Evolutionary conservation across 2,329 filamentous ascomycete genomes (phyloP), one percentile per base, ranked within the genome.

Genomic region (Pezicula neosporulosa): DNA sequence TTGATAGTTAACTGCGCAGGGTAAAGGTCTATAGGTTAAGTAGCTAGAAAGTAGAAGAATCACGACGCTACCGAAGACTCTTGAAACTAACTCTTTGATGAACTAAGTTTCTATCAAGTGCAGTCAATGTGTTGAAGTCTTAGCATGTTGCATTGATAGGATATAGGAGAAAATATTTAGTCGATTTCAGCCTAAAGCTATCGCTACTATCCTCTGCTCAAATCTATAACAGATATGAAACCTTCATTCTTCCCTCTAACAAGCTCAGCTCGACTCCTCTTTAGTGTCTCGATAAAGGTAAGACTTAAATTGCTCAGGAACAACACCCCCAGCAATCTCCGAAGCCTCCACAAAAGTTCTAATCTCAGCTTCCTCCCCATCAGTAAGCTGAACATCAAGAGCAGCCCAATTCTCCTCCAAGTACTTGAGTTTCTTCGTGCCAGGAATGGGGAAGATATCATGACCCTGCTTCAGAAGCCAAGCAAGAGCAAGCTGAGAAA

Each of bases 401-500:
- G 67, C 64, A n/a, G 52, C 62, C 12, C 64, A 58, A 45, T 80
- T 80, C 50, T 78, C 70, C 50, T 77, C 71, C 27, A 80, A 60
- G 50, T 74, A 76, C 57, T 70, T 69, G 36, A 74, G 63, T 49
- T 63, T 74, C 63, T 73, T 77, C 0, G 76, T 80, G 2, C 76
- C 77, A 0, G 74, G 80, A 47, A 79, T 87, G 0, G 85, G 80
- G 59, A 83, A 77, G 46, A 87, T 71, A 57, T 84, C 78, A 2
- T 77, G 72, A 0, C 80, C 80, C 59, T 86, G 82, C 4, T 76
- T 76, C 56, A 84, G 59, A 50, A 87, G 58, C 83, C 84, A 88
- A 0, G 83, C 83, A 27, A 87, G 69, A 1, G 80, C 77, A 30
- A 89, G 62, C 62, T 89, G 78, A 1, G 72, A 73, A 0, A 80